A percentile compares a stretch with the other conserved stretches of the same genome.
Evolutionary conservation across 495 filamentous ascomycete genomes (phyloP).

Genomic region (Annulohypoxylon moriforme): DNA sequence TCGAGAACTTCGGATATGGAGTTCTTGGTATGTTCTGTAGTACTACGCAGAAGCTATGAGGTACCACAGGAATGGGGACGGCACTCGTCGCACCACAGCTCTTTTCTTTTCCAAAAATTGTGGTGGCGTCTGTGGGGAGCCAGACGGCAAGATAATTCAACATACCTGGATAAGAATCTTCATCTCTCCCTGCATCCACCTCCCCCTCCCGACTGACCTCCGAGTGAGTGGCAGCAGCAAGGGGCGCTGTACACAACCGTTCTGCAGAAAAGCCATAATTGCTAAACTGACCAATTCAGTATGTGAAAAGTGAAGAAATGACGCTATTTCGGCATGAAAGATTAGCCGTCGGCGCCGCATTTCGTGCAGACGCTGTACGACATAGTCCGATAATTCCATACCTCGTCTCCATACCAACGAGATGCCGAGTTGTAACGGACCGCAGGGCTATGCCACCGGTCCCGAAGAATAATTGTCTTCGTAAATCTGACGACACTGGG

Average conservation of each 20-base stretch:
- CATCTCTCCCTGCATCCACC: slow-evolving; percentile 7
- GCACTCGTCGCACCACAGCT: slow-evolving; percentile 28
- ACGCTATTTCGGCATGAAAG: slow-evolving; percentile 27
- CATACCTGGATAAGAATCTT: slow-evolving; percentile 22
- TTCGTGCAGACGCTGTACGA: slow-evolving; percentile 40
- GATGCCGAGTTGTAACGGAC: slow-evolving; percentile 17
- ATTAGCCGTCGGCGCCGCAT: slow-evolving; percentile 27
- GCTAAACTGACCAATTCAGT: slow-evolving; percentile 24
- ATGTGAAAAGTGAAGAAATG: slow-evolving; percentile 20
- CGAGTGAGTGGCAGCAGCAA: slow-evolving; percentile 20
- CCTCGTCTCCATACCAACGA: slow-evolving; percentile 12
- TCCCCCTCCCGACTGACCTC: slow-evolving; percentile 36
- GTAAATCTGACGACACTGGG: slow-evolving; percentile 27
- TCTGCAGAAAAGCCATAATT: slow-evolving; percentile 26
- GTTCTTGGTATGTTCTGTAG: slow-evolving; percentile 31
- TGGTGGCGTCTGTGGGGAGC: slow-evolving; percentile 31
- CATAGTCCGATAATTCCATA: slow-evolving; percentile 41
- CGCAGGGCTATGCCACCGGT: slow-evolving; percentile 19
- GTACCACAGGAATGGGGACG: slow-evolving; percentile 20
- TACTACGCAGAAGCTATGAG: slow-evolving; percentile 30
- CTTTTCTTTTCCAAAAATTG: slow-evolving; percentile 28
- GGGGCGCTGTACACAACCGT: slow-evolving; percentile 30
- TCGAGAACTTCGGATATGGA: slow-evolving; percentile 19
- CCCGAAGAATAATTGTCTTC: slow-evolving; percentile 26
- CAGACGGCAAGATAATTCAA: slow-evolving; percentile 19